Percentiles rank a stretch among this genome's conserved stretches.
Conservation (phyloP, 345 rosid genomes). For the Eucalyptus albens region DNA sequence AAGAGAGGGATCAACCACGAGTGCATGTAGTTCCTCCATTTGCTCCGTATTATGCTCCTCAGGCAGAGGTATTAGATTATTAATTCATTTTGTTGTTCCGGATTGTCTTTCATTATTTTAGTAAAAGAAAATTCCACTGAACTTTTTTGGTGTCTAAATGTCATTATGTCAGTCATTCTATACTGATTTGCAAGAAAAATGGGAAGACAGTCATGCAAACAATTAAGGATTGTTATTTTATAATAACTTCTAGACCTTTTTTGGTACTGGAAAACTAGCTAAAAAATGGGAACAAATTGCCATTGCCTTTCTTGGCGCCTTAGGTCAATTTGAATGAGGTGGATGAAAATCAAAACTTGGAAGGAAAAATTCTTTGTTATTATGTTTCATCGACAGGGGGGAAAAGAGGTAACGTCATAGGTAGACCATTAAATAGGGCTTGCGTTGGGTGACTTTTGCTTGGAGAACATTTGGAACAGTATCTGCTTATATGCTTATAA, state of each 20-base stretch:
- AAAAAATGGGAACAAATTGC: not conserved
- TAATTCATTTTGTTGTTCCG: not conserved
- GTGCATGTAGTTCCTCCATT: conserved; percentile 93
- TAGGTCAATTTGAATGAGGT: not conserved
- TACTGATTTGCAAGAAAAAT: not conserved
- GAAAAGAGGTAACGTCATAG: not conserved
- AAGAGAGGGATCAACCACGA: conserved; percentile 92
- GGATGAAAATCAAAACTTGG: not conserved
- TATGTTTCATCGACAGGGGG: not conserved
- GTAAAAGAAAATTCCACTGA: not conserved
- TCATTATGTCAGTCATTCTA: not conserved
- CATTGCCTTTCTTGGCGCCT: not conserved
- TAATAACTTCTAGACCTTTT: not conserved
- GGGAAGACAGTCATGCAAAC: not conserved
- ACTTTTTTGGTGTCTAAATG: not conserved
- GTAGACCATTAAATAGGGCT: not conserved
- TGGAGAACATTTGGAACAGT: not conserved
- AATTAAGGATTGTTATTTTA: not conserved
- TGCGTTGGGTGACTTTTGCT: not conserved
- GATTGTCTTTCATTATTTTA: not conserved
- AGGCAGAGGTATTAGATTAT: conserved; percentile 64
- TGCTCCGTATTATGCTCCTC: conserved; percentile 94
- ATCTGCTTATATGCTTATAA: not conserved
- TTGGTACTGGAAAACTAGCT: not conserved
- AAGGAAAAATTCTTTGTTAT: not conserved